Percentiles rank a stretch among this genome's conserved stretches.
Evolutionary conservation across 1,139 yeast genomes (phyloP).

Genomic region (Magnusiomyces ingens): DNA sequence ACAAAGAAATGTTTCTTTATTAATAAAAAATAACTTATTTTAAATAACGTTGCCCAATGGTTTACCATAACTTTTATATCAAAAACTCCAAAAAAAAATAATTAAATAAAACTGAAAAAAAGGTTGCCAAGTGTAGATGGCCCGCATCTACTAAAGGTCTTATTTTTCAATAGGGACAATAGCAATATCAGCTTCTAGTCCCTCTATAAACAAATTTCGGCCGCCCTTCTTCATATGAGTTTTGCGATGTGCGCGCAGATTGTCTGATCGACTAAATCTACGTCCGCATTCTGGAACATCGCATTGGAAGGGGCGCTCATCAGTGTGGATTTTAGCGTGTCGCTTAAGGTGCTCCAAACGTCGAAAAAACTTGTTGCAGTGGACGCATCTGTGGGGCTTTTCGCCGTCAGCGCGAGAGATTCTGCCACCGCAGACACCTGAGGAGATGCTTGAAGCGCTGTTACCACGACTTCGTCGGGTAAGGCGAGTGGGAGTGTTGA

Average conservation of each 20-base stretch:
- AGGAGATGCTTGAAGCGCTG: neutral
- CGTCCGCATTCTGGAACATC: slow-evolving; percentile 58
- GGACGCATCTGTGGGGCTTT: slow-evolving; percentile 60
- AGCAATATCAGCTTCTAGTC: slow-evolving; percentile 39
- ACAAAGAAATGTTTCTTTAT: too few species aligned
- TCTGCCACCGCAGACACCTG: neutral
- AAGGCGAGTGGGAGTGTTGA: neutral
- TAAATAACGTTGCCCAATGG: too few species aligned
- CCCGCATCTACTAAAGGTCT: neutral
- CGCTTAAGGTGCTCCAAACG: slow-evolving; percentile 90
- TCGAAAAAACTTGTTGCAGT: slow-evolving; percentile 70
- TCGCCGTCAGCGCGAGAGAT: slow-evolving; percentile 26
- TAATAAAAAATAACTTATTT: too few species aligned
- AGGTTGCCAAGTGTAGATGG: neutral
- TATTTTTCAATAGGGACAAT: neutral
- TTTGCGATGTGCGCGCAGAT: slow-evolving; percentile 69
- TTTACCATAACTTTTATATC: too few species aligned
- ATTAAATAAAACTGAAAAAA: neutral
- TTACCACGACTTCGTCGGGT: neutral
- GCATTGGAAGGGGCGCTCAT: slow-evolving; percentile 81
- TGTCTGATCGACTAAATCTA: slow-evolving; percentile 71
- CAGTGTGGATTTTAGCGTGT: slow-evolving; percentile 81
- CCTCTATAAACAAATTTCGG: slow-evolving; percentile 36
- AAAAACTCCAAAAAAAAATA: too few species aligned
- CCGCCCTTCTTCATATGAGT: slow-evolving; percentile 55